Evolutionary conservation across 108 stramenopile species (phyloP).

Genomic region (Nitzschia putrida): DNA sequence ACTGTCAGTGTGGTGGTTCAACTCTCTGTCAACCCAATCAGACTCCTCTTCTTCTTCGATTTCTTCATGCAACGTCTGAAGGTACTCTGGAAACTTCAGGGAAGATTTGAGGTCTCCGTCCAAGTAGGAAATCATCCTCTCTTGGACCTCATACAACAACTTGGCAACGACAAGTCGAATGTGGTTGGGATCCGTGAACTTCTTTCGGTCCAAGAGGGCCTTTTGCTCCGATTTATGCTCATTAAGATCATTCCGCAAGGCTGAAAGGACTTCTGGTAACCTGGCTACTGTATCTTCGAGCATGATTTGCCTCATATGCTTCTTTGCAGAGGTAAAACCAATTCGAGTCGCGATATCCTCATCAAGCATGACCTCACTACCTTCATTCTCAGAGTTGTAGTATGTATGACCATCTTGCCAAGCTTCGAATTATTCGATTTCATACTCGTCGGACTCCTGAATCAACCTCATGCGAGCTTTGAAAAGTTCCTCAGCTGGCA

Average conservation of each 20-base stretch:
- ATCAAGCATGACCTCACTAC: conserved; percentile 24
- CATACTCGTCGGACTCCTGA: conserved; percentile 40
- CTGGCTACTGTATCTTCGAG: conserved; percentile 64
- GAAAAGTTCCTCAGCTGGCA: conserved; percentile 51
- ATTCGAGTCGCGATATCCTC: not conserved
- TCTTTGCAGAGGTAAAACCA: conserved; percentile 56
- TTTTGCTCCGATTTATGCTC: conserved; percentile 40
- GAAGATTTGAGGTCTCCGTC: conserved; percentile 66
- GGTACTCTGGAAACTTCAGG: conserved; percentile 47
- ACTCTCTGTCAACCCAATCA: conserved; percentile 40
- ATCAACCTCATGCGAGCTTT: conserved; percentile 45
- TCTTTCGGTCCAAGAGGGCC: conserved; percentile 45
- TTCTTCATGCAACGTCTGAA: conserved; percentile 66
- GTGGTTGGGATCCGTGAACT: conserved; percentile 46
- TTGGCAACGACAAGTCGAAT: conserved; percentile 44
- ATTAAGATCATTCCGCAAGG: conserved; percentile 50
- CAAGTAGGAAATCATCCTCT: conserved; percentile 54
- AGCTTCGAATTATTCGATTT: conserved; percentile 47
- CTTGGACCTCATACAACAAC: conserved; percentile 49
- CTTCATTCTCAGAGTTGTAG: conserved; percentile 43
- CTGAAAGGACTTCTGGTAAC: conserved; percentile 64
- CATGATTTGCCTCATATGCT: conserved; percentile 72
- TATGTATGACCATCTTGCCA: conserved; percentile 50
- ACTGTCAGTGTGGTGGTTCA: conserved; percentile 44
- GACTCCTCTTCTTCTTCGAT: conserved; percentile 67